Base-by-base conservation (phyloP, 225 moss, liverwort and hornwort species). In the Polytrichum commune region DNA sequence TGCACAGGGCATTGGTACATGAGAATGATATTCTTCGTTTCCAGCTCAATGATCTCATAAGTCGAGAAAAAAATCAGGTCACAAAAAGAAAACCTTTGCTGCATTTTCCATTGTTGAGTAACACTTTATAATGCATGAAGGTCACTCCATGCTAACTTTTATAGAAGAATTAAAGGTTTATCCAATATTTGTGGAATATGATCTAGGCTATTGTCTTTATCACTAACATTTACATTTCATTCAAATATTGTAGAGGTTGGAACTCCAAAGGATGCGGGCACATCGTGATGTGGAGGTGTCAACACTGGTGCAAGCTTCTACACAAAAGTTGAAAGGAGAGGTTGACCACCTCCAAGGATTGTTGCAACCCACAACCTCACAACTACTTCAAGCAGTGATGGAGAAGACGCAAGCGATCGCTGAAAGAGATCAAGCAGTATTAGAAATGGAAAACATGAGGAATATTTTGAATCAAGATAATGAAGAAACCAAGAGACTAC, bases 241-340 rank as follows among this genome's bases (percentile, higher is more conserved):
- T 63, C 22, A 57, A 55, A 79, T 65, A 24, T 66, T 74, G 78
- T 81, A 97, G 94, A 89, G 97, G 33, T 82, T 97, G 75, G 94
- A 97, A 81, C 78, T 97, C 6, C 94, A 94, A 77, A 88, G 92
- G 72, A 75, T 97, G 26, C 85, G 97, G 69, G 82, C 92, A n/a
- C 94, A 94, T 71, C 94, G 92, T 6, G 94, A 97, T 80, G 94
- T 94, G 29, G 97, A 97, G 82, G 97, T 97, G 19, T 79, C 88
- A 6, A 88, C 90, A 65, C 75, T 97, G 65, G 97, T 97, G 72
- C 89, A 74, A 64, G 82, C 88, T 19, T 86, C 92, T 20, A 92
- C 92, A n/a, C 86, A 88, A 32, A 86, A 97, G 54, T 76, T 97
- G 65, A 94, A 92, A 84, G 85, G 90, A 22, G 97, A 97, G 81